Base-by-base conservation (phyloP, 768 basidiomycete genomes). In the Podaxis sp. region DNA sequence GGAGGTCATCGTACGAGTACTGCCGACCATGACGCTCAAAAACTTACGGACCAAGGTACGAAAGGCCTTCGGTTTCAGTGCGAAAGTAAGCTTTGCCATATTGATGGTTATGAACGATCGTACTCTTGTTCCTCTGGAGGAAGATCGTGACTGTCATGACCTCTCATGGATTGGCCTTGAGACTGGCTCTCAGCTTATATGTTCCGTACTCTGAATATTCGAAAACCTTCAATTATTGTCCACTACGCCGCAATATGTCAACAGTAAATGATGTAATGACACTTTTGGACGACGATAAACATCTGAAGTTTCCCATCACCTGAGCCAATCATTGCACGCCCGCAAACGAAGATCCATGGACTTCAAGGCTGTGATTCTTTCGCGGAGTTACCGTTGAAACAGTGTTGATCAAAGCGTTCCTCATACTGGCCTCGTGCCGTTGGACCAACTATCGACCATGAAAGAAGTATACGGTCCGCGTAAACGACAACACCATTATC, bases 101-200 rank as follows among this genome's bases (percentile, higher is more conserved):
- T 91, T 87, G 86, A 71, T 88, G 48, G 76, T 75, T 49, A 80
- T 89, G 78, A 71, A 74, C 20, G 82, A 87, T 67, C 78, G 78
- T 33, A 59, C 72, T 2, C 74, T 85, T 30, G 74, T 77, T 26
- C 77, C 80, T 57, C 73, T 94, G 33, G 77, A 77, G 20, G 62
- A 60, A n/a, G 76, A 80, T 28, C 69, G 81, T 30, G 85, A 89
- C 55, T 66, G 71, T 12, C 82, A 81, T 59, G 81, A 86, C 57
- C 71, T 93, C 46, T 84, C 80, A 63, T 92, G 90, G 89, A 83
- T 87, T 70, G 91, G 92, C 5, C 69, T 93, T 40, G 89, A 91
- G 62, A 80, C 83, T 7, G 82, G 75, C 28, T 76, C 80, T 52
- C 72, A 72, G 60, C 71, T 82, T 53, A 37, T 80, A 60, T 82